A percentile compares a stretch with the other conserved stretches of the same genome.
These are phyloP conservation scores for Leccinum rimulosum DNA, from an alignment of 768 basidiomycete species.

Conservation along the genomic window DNA sequence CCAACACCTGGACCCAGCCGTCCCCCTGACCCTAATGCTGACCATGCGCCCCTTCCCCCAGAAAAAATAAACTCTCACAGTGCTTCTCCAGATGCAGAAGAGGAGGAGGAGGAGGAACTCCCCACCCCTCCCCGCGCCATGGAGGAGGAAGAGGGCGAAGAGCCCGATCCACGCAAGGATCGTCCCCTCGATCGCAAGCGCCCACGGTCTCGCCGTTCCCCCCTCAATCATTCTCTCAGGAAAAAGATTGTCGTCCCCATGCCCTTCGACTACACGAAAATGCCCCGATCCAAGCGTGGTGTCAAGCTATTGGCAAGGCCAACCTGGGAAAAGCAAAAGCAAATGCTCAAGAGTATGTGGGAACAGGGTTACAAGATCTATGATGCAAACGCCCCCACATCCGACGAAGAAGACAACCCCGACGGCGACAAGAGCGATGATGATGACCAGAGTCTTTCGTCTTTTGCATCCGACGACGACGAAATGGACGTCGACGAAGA, in stretches of 20 bases:
- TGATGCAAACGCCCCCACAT: conserved; percentile 18
- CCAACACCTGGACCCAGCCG: conserved; percentile 8
- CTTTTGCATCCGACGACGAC: conserved; percentile 5
- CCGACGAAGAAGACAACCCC: conserved; percentile 19
- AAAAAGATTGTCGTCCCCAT: conserved; percentile 15
- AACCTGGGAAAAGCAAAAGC: accelerated
- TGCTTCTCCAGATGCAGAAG: conserved; percentile 32
- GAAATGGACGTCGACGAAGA: conserved; percentile 34
- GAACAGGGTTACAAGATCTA: conserved; percentile 17
- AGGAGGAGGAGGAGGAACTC: conserved; percentile 42
- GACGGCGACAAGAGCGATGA: conserved; percentile 10
- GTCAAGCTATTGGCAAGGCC: neutral
- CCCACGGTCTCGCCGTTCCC: neutral
- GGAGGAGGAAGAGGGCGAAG: conserved; percentile 62
- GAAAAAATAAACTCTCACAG: conserved; percentile 6
- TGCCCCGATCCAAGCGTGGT: conserved; percentile 20
- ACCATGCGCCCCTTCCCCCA: neutral
- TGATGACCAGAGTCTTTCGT: conserved; percentile 8
- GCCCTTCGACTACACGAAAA: conserved; percentile 18
- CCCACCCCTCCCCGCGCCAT: conserved; percentile 48
- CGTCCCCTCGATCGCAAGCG: conserved; percentile 10
- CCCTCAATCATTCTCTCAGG: neutral
- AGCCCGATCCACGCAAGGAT: conserved; percentile 24
- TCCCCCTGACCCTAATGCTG: conserved; percentile 1
- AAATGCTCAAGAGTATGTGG: conserved; percentile 15